A percentile compares a stretch with the other conserved stretches of the same genome.
Conservation (phyloP, 129 eudicot species). For the Saussurea involucrata region DNA sequence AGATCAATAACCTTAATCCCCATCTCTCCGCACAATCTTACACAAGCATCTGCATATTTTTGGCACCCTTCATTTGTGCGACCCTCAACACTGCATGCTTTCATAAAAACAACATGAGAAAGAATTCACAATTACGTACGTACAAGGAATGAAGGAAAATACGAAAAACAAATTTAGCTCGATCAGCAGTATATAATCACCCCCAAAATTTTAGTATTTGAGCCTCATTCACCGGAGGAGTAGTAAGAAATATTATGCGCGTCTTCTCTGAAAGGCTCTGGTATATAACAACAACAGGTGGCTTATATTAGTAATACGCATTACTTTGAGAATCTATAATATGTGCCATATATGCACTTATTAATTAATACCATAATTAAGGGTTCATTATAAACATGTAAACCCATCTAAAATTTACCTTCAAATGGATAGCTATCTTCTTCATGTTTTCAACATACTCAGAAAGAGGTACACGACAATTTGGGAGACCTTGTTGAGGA, state of each 20-base stretch:
- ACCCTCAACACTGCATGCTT: slow-evolving; percentile 34
- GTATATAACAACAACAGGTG: not conserved
- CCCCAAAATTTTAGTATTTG: slow-evolving; percentile 37
- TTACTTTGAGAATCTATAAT: not conserved
- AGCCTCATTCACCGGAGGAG: slow-evolving; percentile 67
- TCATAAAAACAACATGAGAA: not conserved
- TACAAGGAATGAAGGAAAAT: not conserved
- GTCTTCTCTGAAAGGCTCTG: slow-evolving; percentile 77
- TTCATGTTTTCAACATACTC: slow-evolving; percentile 75
- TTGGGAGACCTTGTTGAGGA: slow-evolving; percentile 47
- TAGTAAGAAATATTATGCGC: slow-evolving; percentile 50
- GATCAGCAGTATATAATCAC: slow-evolving; percentile 37
- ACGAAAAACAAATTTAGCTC: not conserved
- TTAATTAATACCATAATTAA: not conserved
- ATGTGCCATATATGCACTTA: not conserved
- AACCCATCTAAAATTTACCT: slow-evolving; percentile 34
- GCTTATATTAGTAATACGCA: not conserved
- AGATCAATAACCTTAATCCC: slow-evolving; percentile 62
- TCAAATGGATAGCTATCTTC: slow-evolving; percentile 63
- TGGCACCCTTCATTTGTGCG: slow-evolving; percentile 53
- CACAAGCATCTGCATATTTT: slow-evolving; percentile 66
- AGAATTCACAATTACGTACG: not conserved
- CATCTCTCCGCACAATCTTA: slow-evolving; percentile 45
- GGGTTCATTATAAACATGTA: not conserved
- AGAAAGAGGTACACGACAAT: slow-evolving; percentile 69